Evolutionary conservation across 2,329 filamentous ascomycete species (phyloP), one percentile per base, ranked within the genome.

Genomic region (Sclerotinia borealis): DNA sequence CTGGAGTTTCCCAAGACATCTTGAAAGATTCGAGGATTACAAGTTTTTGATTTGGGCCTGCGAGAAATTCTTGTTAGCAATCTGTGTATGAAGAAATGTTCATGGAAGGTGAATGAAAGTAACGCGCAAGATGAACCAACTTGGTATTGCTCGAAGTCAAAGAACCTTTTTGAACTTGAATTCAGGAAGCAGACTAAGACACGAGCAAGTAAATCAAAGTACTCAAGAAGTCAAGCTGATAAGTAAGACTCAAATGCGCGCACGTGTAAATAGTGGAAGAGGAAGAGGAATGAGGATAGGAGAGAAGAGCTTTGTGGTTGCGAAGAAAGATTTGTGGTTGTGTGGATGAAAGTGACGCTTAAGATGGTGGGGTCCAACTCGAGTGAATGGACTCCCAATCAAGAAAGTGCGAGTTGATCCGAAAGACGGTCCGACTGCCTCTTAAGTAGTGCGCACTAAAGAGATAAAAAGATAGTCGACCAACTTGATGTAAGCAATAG

Each of bases 1-100:
- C 61, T 58, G 34, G 59, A 47, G 62, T 67, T 27, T 70, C 68
- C 71, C 71, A 73, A 63, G 70, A 70, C 72, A 73, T 72, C 13
- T 66, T 68, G 51, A 45, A 48, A 29, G 51, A 25, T n/a, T 50
- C 15, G 10, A 41, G 31, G 17, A n/a, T 31, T 47, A 19, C 19
- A 36, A 13, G 41, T 5, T 27, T 45, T 54, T 47, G 25, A 9
- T 31, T 34, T 45, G 8, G 22, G 49, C 31, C 61, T 63, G 34
- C 27, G 9, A 27, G 15, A n/a, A 25, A 31, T 15, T n/a, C 1
- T 34, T 15, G 29, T 62, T 47, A 62, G 59, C 9, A 1, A 17
- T 41, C 1, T 4, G 13, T 29, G 17, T 13, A 39, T 6, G 41
- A 29, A n/a, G 31, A 9, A 13, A 22, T 5, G 2, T 15, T 41